Conservation (phyloP, 345 rosid genomes). For the Eucalyptus caleyi region DNA sequence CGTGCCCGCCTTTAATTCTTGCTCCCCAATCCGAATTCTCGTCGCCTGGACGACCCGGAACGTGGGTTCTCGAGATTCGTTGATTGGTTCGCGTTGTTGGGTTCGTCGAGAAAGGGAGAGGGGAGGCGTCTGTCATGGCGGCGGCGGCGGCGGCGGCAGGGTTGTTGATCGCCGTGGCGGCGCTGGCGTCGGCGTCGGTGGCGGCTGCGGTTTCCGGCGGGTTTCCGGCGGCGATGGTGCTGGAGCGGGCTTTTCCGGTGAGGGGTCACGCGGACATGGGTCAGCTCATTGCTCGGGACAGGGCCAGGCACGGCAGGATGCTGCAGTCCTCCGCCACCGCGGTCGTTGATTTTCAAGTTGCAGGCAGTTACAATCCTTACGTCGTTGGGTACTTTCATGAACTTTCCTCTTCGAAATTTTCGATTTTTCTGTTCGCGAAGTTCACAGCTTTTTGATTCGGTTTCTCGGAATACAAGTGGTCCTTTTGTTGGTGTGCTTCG, state of each 20-base stretch:
- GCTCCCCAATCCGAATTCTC: not conserved
- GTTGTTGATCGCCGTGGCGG: not conserved
- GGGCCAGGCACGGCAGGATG: slow-evolving; percentile 70
- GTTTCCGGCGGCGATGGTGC: slow-evolving; percentile 7
- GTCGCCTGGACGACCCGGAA: not conserved
- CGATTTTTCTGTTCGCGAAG: not conserved
- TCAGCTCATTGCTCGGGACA: slow-evolving; percentile 55
- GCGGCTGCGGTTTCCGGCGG: slow-evolving; percentile 9
- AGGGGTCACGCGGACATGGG: slow-evolving; percentile 33
- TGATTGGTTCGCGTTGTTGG: not conserved
- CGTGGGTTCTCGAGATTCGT: not conserved
- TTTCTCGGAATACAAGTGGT: not conserved
- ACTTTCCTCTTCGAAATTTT: not conserved
- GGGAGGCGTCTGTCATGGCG: not conserved
- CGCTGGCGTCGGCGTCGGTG: not conserved
- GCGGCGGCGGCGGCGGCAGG: not conserved
- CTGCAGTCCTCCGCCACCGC: slow-evolving; percentile 40
- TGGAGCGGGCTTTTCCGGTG: slow-evolving; percentile 46
- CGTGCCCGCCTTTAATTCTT: not conserved
- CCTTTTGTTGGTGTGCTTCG: not conserved
- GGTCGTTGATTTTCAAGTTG: slow-evolving; percentile 68
- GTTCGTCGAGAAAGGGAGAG: not conserved
- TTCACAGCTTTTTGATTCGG: not conserved
- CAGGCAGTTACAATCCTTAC: slow-evolving; percentile 76
- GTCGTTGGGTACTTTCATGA: slow-evolving; percentile 54